Conservation (phyloP, 1,284 basidiomycete species). For the Earliella scabrosa region DNA sequence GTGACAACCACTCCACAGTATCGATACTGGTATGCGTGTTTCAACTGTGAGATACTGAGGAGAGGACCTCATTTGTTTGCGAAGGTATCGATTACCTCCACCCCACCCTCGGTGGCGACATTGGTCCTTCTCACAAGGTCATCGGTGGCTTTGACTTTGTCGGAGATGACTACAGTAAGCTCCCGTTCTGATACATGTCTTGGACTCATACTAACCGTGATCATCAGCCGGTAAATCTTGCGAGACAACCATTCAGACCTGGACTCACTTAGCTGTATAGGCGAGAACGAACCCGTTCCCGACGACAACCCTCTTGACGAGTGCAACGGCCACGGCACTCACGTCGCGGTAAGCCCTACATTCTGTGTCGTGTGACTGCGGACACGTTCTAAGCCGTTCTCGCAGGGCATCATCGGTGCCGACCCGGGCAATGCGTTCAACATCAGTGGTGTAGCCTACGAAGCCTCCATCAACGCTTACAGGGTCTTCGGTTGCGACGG, state of each 20-base stretch:
- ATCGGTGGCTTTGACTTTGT: constrained; percentile 61
- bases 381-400: not conserved
- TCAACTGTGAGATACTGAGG: not conserved
- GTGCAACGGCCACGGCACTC: constrained; percentile 64
- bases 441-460: constrained; percentile 56
- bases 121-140: constrained; percentile 65
- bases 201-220: not conserved
- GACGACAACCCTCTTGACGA: constrained; percentile 51
- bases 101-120: constrained; percentile 64
- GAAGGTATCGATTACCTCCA: constrained; percentile 63
- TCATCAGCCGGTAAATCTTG: constrained; percentile 15
- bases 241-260: not conserved
- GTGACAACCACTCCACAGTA: too few species aligned
- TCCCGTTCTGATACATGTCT: not conserved
- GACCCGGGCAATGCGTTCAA: constrained; percentile 59
- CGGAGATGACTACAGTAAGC: constrained; percentile 43
- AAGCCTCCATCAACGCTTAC: constrained; percentile 49
- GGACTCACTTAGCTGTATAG: constrained; percentile 21
- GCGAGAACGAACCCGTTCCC: constrained; percentile 49
- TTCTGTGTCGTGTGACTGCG: not conserved
- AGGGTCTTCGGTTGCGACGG: constrained; percentile 55
- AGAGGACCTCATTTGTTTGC: not conserved
- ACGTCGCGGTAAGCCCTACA: constrained; percentile 50
- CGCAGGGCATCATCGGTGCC: constrained; percentile 65
- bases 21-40: constrained; percentile 37